These are phyloP conservation scores for Xylariaceae sp. DNA, from an alignment of 2,329 filamentous ascomycete species.

Conservation along the genomic window DNA sequence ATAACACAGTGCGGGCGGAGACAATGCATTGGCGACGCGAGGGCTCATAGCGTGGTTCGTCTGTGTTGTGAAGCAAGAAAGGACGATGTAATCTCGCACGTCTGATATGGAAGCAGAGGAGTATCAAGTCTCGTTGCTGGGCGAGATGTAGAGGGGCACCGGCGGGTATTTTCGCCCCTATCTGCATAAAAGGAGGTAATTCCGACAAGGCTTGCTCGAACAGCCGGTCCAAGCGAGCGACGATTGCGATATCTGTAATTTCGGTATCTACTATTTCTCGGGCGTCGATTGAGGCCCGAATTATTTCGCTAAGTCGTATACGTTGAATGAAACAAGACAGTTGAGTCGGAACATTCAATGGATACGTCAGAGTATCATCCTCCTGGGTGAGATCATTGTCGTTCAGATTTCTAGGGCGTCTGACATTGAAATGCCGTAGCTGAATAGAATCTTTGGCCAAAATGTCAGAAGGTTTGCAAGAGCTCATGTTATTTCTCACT, in stretches of 20 bases:
- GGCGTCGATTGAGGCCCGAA: slow-evolving; percentile 34
- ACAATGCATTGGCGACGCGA: slow-evolving; percentile 21
- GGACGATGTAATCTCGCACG: slow-evolving; percentile 26
- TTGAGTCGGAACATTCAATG: slow-evolving; percentile 31
- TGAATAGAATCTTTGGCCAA: slow-evolving; percentile 36
- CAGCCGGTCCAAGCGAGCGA: slow-evolving; percentile 32
- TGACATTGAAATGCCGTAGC: slow-evolving; percentile 37
- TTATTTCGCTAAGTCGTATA: slow-evolving; percentile 35
- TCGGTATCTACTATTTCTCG: slow-evolving; percentile 24
- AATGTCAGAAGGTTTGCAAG: slow-evolving; percentile 24
- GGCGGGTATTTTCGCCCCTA: slow-evolving; percentile 10
- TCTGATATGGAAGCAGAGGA: slow-evolving; percentile 22
- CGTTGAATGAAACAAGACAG: slow-evolving; percentile 38
- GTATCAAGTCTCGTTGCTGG: slow-evolving; percentile 21
- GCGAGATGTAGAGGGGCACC: slow-evolving; percentile 13
- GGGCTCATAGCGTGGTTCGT: slow-evolving; percentile 11
- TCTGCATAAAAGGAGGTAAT: slow-evolving; percentile 19
- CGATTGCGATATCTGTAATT: slow-evolving; percentile 28
- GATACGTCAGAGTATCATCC: slow-evolving; percentile 27
- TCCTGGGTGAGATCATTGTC: slow-evolving; percentile 33
- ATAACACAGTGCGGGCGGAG: slow-evolving; percentile 24
- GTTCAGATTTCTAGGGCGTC: slow-evolving; percentile 36
- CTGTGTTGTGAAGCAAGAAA: slow-evolving; percentile 21
- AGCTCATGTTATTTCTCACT: not conserved
- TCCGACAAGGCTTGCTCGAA: slow-evolving; percentile 18